Base-by-base conservation (phyloP, 768 basidiomycete species). In the Lepiota venenata region DNA sequence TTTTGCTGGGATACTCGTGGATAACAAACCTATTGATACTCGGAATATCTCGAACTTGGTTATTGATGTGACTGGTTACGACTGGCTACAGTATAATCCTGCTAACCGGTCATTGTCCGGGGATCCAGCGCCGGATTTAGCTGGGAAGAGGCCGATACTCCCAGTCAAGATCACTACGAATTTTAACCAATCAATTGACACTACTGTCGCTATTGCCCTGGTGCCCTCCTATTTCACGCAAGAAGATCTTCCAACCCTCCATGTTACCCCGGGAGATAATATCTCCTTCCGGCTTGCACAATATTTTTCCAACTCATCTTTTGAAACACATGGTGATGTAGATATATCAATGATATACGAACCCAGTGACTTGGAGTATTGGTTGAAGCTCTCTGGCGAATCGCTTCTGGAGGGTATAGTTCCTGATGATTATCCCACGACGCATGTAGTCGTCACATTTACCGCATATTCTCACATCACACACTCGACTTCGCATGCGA, bases 171-270 rank as follows among this genome's bases (percentile, higher is more conserved):
- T 97, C 38, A 78, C 69, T 18, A 79, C 88, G 1, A 66, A 73
- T 15, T 84, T 87, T 67, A 85, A 89, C 62, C 87, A 93, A 66
- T 78, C 81, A 0, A 60, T 91, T 55, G 68, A 74, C 16, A 83
- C 86, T 16, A 83, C 76, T 58, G 73, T 95, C 32, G 73, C 81
- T 2, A 62, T 98, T 57, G 80, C 80, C 22, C 66, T 91, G 18
- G 82, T 87, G 8, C 78, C 86, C 3, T 88, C 91, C 3, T 89
- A 82, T 66, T 96, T 97, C 71, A 71, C 78, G 10, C 58, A 72
- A 18, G 71, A 81, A 18, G 69, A 72, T 29, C 69, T 92, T 41
- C 81, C 87, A 15, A 74, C 83, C 18, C 69, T 87, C 46, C 70
- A 80, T 45, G 78, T 75, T 37, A 71, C 74, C 21, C 80, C 79